These are phyloP conservation scores for Laguncularia racemosa DNA, from an alignment of 345 rosid genomes.

Conservation along the genomic window DNA sequence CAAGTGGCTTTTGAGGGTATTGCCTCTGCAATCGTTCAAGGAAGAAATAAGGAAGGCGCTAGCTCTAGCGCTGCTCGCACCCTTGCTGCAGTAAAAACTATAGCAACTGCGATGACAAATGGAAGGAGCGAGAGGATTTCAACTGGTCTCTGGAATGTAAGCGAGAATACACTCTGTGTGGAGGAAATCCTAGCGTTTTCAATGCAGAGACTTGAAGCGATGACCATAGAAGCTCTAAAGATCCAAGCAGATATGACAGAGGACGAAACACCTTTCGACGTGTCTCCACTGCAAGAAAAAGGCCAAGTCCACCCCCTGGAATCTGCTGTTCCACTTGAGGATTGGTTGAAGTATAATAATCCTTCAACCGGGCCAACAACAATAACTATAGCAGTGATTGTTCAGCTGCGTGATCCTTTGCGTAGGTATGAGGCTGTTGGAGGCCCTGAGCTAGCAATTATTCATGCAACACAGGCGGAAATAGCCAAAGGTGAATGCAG, in stretches of 20 bases:
- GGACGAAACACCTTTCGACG: slow-evolving; percentile 72
- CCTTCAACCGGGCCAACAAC: slow-evolving; percentile 16
- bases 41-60: slow-evolving; percentile 85
- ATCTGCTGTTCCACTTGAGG: slow-evolving; percentile 56
- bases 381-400: slow-evolving; percentile 37
- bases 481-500: slow-evolving; percentile 18
- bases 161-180: slow-evolving; percentile 44
- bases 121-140: slow-evolving; percentile 84
- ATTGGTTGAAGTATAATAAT: slow-evolving; percentile 40
- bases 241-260: slow-evolving; percentile 81
- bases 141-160: slow-evolving; percentile 79
- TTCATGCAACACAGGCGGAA: slow-evolving; percentile 36
- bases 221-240: slow-evolving; percentile 74
- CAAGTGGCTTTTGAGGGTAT: slow-evolving; percentile 97
- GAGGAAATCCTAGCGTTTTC: slow-evolving; percentile 75
- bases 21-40: slow-evolving; percentile 90
- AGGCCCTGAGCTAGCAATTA: slow-evolving; percentile 51
- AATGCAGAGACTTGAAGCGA: slow-evolving; percentile 73
- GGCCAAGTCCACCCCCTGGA: slow-evolving; percentile 38
- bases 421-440: slow-evolving; percentile 90
- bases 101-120: slow-evolving; percentile 52
- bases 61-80: slow-evolving; percentile 85
- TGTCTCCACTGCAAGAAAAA: slow-evolving; percentile 41
- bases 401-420: slow-evolving; percentile 79
- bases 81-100: slow-evolving; percentile 64